Conservation (phyloP, 257 asterid species). For the Nicotiana benthamiana region DNA sequence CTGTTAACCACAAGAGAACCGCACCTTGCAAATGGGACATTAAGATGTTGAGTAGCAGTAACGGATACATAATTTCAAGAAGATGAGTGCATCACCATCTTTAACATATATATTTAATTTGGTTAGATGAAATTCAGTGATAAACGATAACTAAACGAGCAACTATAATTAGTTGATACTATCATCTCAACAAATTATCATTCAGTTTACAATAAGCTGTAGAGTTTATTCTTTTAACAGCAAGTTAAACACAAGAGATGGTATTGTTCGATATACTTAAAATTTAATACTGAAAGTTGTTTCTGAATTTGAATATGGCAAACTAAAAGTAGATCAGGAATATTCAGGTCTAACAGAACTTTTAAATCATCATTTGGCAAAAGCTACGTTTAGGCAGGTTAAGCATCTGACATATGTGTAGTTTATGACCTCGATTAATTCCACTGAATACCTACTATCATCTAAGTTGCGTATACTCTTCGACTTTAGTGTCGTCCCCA, state of each 20-base stretch:
- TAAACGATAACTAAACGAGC: background rate
- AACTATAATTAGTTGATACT: background rate
- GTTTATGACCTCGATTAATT: too few species aligned
- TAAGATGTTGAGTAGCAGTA: background rate
- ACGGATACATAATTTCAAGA: background rate
- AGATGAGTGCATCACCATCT: background rate
- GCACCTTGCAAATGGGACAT: conserved; percentile 35
- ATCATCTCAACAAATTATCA: background rate
- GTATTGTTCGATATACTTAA: background rate
- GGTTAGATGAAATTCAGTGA: background rate
- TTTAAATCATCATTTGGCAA: background rate
- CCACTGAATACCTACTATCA: too few species aligned
- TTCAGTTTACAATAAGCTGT: background rate
- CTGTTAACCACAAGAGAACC: conserved; percentile 50
- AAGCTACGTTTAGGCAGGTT: background rate
- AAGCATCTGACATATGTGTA: background rate
- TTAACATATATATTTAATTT: background rate
- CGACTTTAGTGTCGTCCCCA: too few species aligned
- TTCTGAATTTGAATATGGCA: background rate
- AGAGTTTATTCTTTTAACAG: background rate
- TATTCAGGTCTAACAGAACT: background rate
- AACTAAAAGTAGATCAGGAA: background rate
- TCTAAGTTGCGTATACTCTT: too few species aligned
- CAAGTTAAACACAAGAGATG: background rate
- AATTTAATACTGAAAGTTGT: too few species aligned